Evolutionary conservation across 148 eudicot genomes (phyloP).

Genomic region (Rhododendron vialii): DNA sequence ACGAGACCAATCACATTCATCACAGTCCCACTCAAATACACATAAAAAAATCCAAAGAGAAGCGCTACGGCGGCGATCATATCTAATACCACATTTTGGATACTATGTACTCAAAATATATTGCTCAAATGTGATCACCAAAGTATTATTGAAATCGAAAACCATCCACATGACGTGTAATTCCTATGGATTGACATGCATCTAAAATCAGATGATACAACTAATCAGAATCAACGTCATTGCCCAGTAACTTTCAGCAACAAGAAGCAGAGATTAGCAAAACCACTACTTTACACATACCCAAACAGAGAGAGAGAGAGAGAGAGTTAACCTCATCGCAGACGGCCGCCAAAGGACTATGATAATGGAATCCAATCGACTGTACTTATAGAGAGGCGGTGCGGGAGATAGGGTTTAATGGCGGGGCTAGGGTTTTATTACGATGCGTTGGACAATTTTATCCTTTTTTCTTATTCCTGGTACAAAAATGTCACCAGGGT

Average conservation of each 20-base stretch:
- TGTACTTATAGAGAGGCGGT: neutral
- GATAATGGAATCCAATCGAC: neutral
- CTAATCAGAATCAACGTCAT: neutral
- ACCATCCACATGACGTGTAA: neutral
- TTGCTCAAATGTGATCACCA: too few species aligned
- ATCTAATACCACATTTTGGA: too few species aligned
- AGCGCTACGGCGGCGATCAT: too few species aligned
- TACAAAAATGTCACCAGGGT: too few species aligned
- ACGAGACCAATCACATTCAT: conserved; percentile 70
- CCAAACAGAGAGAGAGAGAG: neutral
- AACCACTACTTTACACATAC: neutral
- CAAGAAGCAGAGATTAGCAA: neutral
- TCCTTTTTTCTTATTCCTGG: too few species aligned
- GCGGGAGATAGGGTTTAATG: neutral
- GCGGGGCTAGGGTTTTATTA: neutral
- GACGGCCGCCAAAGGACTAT: neutral
- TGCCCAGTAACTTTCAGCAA: neutral
- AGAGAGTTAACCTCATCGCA: neutral
- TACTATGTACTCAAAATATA: too few species aligned
- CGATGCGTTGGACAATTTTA: too few species aligned
- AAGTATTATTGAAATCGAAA: too few species aligned
- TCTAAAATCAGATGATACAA: neutral
- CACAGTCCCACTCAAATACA: conserved; percentile 29
- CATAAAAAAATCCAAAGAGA: neutral
- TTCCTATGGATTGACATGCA: too few species aligned